A percentile compares a stretch with the other conserved stretches of the same genome.
These are phyloP conservation scores for Euphorbia celastroides DNA, from an alignment of 441 rosid species.

Conservation along the genomic window DNA sequence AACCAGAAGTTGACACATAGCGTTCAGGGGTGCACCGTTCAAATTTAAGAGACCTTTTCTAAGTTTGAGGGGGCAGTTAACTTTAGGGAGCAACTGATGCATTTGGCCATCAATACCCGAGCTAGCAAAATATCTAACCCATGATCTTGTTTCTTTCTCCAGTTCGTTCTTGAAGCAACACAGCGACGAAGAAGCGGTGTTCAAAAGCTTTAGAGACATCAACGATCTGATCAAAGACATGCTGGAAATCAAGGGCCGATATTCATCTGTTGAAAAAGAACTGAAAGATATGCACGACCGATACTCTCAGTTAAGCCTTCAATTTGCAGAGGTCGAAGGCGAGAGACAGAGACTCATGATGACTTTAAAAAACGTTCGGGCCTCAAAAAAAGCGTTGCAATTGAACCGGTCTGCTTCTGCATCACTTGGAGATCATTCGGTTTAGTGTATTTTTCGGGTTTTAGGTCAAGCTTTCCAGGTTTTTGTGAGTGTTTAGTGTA, in stretches of 20 bases:
- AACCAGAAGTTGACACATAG: too few species aligned
- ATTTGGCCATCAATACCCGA: too few species aligned
- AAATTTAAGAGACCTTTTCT: too few species aligned
- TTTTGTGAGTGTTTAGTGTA: slow-evolving; percentile 24
- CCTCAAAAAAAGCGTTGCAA: slow-evolving; percentile 52
- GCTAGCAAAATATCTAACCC: too few species aligned
- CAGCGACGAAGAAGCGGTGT: slow-evolving; percentile 74
- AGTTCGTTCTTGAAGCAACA: slow-evolving; percentile 92
- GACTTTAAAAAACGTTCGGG: slow-evolving; percentile 82
- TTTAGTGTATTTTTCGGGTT: slow-evolving; percentile 8
- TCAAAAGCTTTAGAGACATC: slow-evolving; percentile 94
- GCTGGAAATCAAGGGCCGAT: slow-evolving; percentile 74
- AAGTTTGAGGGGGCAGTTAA: too few species aligned
- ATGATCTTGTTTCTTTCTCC: slow-evolving; percentile 22
- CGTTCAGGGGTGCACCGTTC: too few species aligned
- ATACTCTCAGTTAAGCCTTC: slow-evolving; percentile 84
- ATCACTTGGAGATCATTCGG: slow-evolving; percentile 41
- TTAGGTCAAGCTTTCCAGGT: too few species aligned
- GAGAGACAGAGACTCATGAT: slow-evolving; percentile 89
- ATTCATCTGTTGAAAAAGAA: slow-evolving; percentile 55
- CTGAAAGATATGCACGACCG: slow-evolving; percentile 81
- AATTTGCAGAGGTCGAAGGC: slow-evolving; percentile 95
- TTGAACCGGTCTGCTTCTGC: slow-evolving; percentile 48
- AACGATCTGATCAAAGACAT: slow-evolving; percentile 84
- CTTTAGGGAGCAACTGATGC: too few species aligned